phyloP scores from a whole-genome alignment of 805 yeast species.

The Pichia occidentalis region DNA sequence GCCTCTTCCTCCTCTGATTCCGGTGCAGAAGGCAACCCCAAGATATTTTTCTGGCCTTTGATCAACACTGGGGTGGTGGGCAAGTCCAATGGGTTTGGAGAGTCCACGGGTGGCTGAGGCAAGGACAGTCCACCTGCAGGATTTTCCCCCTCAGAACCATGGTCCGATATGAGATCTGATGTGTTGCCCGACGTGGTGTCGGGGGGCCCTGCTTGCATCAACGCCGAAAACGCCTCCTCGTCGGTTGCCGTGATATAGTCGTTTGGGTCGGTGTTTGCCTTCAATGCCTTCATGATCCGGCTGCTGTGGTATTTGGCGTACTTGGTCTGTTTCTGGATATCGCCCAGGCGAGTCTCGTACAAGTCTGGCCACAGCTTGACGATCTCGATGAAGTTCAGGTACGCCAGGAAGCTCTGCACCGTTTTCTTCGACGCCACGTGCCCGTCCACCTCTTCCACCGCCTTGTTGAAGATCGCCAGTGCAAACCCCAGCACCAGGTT shows the following conservation, averaged over 20 bases:
- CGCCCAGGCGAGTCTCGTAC: slow-evolving; percentile 18
- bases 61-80: slow-evolving; percentile 28
- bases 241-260: slow-evolving; percentile 40
- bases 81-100: slow-evolving; percentile 22
- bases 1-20: neutral
- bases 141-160: slow-evolving; percentile 15
- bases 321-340: slow-evolving; percentile 36
- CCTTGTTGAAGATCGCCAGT: slow-evolving; percentile 48
- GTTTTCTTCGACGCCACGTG: slow-evolving; percentile 40
- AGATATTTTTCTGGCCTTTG: slow-evolving; percentile 26
- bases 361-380: slow-evolving; percentile 37
- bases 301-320: slow-evolving; percentile 60
- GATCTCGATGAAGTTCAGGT: slow-evolving; percentile 46
- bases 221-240: slow-evolving; percentile 19
- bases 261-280: slow-evolving; percentile 51
- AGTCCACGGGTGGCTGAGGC: slow-evolving; percentile 18
- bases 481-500: slow-evolving; percentile 54
- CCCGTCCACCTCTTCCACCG: slow-evolving; percentile 40
- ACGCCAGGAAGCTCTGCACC: slow-evolving; percentile 46
- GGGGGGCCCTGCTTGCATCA: slow-evolving; percentile 2
- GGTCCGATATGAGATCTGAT: slow-evolving; percentile 11
- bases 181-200: neutral
- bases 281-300: slow-evolving; percentile 45
- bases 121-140: slow-evolving; percentile 9
- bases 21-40: slow-evolving; percentile 27